Evolutionary conservation across 495 filamentous ascomycete genomes (phyloP), one percentile per base, ranked within the genome.

Genomic region (Aspergillus hancockii): DNA sequence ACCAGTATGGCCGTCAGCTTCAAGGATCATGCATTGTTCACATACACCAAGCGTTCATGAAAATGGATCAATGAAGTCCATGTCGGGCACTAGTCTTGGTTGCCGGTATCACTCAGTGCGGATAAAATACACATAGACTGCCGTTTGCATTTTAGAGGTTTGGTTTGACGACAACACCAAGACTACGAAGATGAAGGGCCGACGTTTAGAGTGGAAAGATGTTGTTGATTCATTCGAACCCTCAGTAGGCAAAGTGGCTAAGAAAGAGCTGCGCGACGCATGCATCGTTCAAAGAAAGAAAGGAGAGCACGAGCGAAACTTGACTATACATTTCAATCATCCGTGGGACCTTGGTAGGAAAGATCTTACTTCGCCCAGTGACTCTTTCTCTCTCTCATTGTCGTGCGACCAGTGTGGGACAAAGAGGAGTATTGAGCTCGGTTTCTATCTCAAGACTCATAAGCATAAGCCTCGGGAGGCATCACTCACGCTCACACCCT

Each of bases 31-130:
- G 49, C 49, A 3, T 62, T 68, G 4, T 76, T 70, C 45, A 45
- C 28, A 1, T 72, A 74, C 55, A 63, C 69, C 13, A 63, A 71
- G 52, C 28, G 49, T 10, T 58, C 61, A 36, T 79, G 76, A 74
- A 53, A 69, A 55, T 79, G 76, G 76, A 64, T 75, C 18, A 78
- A 79, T 49, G 71, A 68, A 10, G 60, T 54, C 10, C 66, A 69
- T 40, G 74, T 43, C 65, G 66, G 45, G 68, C 60, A n/a, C 69
- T 79, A 28, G 49, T 78, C 3, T 59, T 78, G 46, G 69, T 77
- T 19, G 72, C 75, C n/a, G 75, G 72, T 18, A 54, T 50, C 18
- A 67, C 64, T 18, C 66, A 76, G 41, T 79, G 76, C 55, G 67
- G 69, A 9, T 70, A 66, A 63, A 75, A 75, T 57, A 43, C 61